Evolutionary conservation across 106 monocot species (phyloP).

Genomic region (Agapanthus africanus): DNA sequence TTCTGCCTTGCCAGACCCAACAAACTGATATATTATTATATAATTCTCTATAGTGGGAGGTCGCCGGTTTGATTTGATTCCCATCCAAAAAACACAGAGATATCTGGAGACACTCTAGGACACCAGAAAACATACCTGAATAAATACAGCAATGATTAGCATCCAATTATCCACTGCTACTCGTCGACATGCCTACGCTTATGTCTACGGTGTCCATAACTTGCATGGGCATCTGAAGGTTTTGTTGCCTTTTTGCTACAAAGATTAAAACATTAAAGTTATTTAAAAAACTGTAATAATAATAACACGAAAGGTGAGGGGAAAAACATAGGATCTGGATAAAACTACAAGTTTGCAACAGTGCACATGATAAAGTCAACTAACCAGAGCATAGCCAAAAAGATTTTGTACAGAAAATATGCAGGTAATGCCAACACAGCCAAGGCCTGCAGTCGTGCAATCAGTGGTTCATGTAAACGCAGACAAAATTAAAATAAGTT

Average conservation of each 20-base stretch:
- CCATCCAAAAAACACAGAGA: too few relatives aligned
- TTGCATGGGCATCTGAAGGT: slow-evolving; percentile 19
- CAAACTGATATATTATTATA: too few relatives aligned
- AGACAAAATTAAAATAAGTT: background rate
- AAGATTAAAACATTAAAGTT: slow-evolving; percentile 8
- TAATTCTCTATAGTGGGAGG: too few relatives aligned
- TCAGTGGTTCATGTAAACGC: background rate
- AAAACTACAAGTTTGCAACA: background rate
- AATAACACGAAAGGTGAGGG: background rate
- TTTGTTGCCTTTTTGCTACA: slow-evolving; percentile 31
- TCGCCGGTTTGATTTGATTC: too few relatives aligned
- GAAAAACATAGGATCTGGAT: background rate
- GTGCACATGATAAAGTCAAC: background rate
- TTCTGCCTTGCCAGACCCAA: too few relatives aligned
- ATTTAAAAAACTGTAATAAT: too few relatives aligned
- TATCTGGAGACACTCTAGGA: background rate
- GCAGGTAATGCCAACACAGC: slow-evolving; percentile 51
- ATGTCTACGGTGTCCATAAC: slow-evolving; percentile 33
- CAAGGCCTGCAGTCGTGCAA: slow-evolving; percentile 39
- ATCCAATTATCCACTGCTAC: slow-evolving; percentile 23
- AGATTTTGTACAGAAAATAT: slow-evolving; percentile 25
- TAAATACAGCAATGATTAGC: background rate
- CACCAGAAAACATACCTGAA: slow-evolving; percentile 9
- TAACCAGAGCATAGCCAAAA: slow-evolving; percentile 37
- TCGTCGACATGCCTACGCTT: slow-evolving; percentile 54